Evolutionary conservation across 192 early-diverging fungal genomes (phyloP).

Genomic region (Chytriomyces hyalinus): DNA sequence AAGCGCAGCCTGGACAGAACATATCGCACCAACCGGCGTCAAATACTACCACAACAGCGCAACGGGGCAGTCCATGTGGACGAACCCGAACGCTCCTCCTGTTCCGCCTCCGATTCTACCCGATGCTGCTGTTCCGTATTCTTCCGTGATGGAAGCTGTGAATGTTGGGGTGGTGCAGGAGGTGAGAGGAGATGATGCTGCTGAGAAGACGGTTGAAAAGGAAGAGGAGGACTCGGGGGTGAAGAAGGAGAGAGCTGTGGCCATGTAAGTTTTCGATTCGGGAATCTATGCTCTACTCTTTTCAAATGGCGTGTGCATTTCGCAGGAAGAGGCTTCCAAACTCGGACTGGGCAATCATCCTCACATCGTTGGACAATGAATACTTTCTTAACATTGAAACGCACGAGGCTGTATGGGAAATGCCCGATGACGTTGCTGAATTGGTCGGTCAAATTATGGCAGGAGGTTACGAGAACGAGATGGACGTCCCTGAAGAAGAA

Average conservation of each 20-base stretch:
- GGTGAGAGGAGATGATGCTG: constrained; percentile 1
- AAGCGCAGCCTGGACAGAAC: constrained; percentile 27
- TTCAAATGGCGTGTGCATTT: not conserved
- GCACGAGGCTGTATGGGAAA: constrained; percentile 72
- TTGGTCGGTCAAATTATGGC: constrained; percentile 59
- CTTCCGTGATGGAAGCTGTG: not conserved
- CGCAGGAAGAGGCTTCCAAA: constrained; percentile 67
- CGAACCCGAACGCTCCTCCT: constrained; percentile 37
- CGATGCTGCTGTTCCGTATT: constrained; percentile 9
- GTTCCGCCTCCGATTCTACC: constrained; percentile 31
- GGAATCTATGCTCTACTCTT: constrained; percentile 5
- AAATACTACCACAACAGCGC: constrained; percentile 74
- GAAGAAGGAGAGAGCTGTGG: not conserved
- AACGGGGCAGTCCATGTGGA: constrained; percentile 76
- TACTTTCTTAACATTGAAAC: constrained; percentile 80
- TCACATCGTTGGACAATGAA: constrained; percentile 71
- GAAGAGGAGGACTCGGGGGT: not conserved
- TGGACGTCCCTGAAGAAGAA: constrained; percentile 39
- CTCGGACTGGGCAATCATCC: constrained; percentile 75
- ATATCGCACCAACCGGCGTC: constrained; percentile 45
- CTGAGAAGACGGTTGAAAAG: constrained; percentile 27
- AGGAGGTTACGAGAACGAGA: constrained; percentile 41
- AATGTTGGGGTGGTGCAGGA: not conserved
- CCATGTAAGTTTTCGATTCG: not conserved
- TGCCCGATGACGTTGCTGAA: constrained; percentile 61